These are phyloP conservation scores for Leavenworthia alabamica DNA, from an alignment of 345 rosid species.

Conservation along the genomic window DNA sequence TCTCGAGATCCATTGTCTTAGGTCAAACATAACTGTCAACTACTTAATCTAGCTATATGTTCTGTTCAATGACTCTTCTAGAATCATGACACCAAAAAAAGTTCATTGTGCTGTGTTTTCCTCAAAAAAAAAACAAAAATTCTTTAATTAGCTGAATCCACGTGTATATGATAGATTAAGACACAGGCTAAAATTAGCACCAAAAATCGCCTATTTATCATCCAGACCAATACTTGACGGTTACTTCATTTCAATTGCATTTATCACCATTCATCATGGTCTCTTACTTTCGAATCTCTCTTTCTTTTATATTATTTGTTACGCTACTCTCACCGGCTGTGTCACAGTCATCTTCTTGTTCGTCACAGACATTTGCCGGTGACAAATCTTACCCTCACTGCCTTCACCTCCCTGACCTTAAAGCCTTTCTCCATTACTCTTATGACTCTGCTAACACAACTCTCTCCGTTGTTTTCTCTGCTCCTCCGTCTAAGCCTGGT, in stretches of 20 bases:
- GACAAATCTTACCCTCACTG: conserved; percentile 46
- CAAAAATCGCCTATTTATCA: conserved; percentile 1
- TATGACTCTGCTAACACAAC: conserved; percentile 54
- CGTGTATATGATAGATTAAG: conserved; percentile 2
- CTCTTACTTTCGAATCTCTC: neutral
- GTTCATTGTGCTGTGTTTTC: neutral
- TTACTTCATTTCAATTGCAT: conserved; percentile 15
- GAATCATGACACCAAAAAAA: conserved; percentile 11
- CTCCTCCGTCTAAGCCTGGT: conserved; percentile 42
- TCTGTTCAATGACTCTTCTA: conserved; percentile 2
- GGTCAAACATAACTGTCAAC: conserved; percentile 23
- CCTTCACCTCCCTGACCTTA: conserved; percentile 55
- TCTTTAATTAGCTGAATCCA: neutral
- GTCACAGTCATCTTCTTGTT: conserved; percentile 50
- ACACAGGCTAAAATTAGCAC: conserved; percentile 19
- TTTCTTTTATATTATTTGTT: conserved; percentile 12
- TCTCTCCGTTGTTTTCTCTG: conserved; percentile 57
- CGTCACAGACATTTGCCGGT: conserved; percentile 43
- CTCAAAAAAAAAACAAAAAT: neutral
- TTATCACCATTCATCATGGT: conserved; percentile 14
- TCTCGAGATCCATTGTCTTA: conserved; percentile 7
- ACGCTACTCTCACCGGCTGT: conserved; percentile 37
- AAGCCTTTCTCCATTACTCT: conserved; percentile 68
- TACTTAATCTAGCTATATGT: conserved; percentile 9
- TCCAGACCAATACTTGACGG: conserved; percentile 12